Conservation (phyloP, 306 rosid genomes). For the Clitoria ternatea region DNA sequence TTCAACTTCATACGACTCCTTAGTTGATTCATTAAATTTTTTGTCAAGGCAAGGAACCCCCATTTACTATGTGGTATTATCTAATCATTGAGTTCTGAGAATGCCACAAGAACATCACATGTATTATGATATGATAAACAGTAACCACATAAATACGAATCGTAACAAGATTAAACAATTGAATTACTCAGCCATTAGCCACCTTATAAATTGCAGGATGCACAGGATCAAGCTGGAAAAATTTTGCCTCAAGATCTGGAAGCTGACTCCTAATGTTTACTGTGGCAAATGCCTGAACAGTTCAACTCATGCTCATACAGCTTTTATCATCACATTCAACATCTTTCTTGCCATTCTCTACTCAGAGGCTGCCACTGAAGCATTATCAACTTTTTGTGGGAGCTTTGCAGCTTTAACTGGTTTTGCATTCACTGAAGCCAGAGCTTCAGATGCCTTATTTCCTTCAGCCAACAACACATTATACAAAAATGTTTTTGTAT, state of each 20-base stretch:
- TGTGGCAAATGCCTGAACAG: constrained; percentile 52
- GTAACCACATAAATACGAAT: not conserved
- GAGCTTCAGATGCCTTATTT: constrained; percentile 30
- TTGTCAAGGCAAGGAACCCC: not conserved
- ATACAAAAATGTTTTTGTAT: too few species aligned
- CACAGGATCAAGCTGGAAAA: constrained; percentile 44
- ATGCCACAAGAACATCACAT: constrained; percentile 7
- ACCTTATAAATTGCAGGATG: constrained; percentile 52
- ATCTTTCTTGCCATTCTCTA: constrained; percentile 49
- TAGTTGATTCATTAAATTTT: not conserved
- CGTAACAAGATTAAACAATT: not conserved
- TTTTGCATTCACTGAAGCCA: constrained; percentile 23
- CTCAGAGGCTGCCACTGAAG: constrained; percentile 35
- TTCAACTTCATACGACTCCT: not conserved
- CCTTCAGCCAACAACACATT: constrained; percentile 36
- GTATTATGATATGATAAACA: not conserved
- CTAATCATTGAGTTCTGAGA: not conserved
- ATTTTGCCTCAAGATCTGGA: constrained; percentile 42
- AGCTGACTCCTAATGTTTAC: constrained; percentile 48
- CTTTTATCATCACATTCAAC: constrained; percentile 45
- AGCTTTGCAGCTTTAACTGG: constrained; percentile 35
- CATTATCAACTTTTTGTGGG: constrained; percentile 32
- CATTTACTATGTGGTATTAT: not conserved
- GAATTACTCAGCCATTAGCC: not conserved
- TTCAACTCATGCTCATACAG: constrained; percentile 47